Evolutionary conservation across 306 rosid genomes (phyloP).

Genomic region (Dalbergia oliveri): DNA sequence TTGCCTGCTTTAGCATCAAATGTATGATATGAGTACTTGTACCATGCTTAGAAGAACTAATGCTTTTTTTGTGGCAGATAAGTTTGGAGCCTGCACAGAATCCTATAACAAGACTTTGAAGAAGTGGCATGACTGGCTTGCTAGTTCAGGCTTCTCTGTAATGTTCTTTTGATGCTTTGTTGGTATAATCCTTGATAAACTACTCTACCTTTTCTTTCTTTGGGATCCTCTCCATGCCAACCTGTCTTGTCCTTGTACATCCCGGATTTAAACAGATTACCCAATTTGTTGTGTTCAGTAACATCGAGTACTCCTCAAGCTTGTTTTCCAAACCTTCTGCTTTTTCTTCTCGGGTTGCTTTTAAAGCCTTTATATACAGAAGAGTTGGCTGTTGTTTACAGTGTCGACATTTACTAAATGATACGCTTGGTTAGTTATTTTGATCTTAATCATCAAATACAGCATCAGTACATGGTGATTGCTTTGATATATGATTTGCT

Average conservation of each 20-base stretch:
- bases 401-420: constrained; percentile 9
- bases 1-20: constrained; percentile 25
- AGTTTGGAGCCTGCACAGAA: constrained; percentile 95
- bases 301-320: constrained; percentile 1
- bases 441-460: not conserved
- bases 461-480: constrained; percentile 8
- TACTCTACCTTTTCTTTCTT: not conserved
- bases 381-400: not conserved
- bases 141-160: constrained; percentile 84
- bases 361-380: constrained; percentile 9
- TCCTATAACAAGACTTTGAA: constrained; percentile 89
- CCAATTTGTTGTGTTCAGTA: constrained; percentile 8
- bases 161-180: constrained; percentile 46
- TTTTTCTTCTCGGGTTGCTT: constrained; percentile 37
- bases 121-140: constrained; percentile 98
- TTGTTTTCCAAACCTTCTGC: not conserved
- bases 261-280: constrained; percentile 1
- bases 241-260: constrained; percentile 30
- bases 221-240: not conserved
- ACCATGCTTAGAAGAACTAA: not conserved
- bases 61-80: constrained; percentile 67
- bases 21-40: not conserved
- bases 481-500: constrained; percentile 41
- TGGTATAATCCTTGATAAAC: not conserved
- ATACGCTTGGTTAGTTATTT: constrained; percentile 28